Base-by-base conservation (phyloP, 1,284 basidiomycete species). In the Tylopilus sp. region DNA sequence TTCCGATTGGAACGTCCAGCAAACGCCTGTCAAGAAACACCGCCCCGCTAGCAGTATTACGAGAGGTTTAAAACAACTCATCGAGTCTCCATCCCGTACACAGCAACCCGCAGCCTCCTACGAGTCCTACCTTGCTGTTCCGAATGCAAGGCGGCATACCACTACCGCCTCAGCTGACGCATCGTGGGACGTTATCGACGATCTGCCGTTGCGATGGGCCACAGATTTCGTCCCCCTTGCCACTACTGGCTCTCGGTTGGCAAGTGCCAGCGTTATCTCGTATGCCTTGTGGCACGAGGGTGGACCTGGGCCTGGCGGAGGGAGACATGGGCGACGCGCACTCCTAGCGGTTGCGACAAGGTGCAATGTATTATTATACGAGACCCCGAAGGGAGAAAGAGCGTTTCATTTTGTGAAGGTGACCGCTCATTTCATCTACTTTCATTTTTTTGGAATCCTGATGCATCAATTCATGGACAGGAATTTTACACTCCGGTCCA, bases 371-470 rank as follows among this genome's bases (percentile, higher is more conserved):
- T 68, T 88, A 9, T 59, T 91, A 13, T 91, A 89, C 56, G 86
- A 91, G 64, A 84, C 87, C 0, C 85, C 86, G 0, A 84, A 79
- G 64, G 84, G 85, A 15, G 86, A 91, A 66, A 74, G 88, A n/a
- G 84, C 86, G 0, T 91, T 89, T 61, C 78, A 81, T 56, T 86
- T 87, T 58, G 75, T 87, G 36, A 90, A 88, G 78, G 87, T 85
- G 42, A 41, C 35, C 23, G 8, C 23, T 30, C 28, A 6, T 44
- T 43, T 41, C 16, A 44, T 52, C 3, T 37, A 2, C 34, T 43
- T 18, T 21, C 9, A 25, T 0, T 18, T 35, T 23, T 30, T 25
- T 31, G 11, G 16, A 10, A 35, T 50, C 25, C 26, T 51, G 21
- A 52, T 10, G 19, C 40, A 39, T 37, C 3, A 19, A 31, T 49